Conservation (phyloP, 148 eudicot genomes). For the Polygonum maritimum region DNA sequence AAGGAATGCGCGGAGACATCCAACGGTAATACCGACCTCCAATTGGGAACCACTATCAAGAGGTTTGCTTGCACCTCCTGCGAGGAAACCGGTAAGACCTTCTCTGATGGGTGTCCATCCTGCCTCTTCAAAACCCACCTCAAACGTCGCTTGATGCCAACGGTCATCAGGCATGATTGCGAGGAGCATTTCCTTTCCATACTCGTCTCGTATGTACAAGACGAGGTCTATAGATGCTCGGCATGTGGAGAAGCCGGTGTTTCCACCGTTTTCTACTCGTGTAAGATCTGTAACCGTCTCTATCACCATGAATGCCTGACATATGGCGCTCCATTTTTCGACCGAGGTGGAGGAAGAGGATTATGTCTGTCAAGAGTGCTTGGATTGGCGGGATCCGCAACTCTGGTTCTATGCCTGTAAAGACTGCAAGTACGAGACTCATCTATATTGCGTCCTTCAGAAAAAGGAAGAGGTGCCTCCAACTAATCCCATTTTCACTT, state of each 20-base stretch:
- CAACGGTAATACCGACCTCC: background rate
- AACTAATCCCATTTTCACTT: background rate
- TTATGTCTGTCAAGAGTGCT: background rate
- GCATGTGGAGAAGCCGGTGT: background rate
- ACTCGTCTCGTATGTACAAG: background rate
- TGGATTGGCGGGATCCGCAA: background rate
- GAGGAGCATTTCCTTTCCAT: constrained; percentile 2
- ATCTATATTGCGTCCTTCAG: background rate
- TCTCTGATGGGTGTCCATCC: background rate
- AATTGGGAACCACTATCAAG: background rate
- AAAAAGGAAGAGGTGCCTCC: background rate
- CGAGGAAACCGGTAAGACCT: background rate
- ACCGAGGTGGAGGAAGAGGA: background rate
- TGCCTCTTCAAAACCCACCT: background rate
- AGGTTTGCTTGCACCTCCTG: background rate
- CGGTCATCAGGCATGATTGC: background rate
- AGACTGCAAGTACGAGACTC: background rate
- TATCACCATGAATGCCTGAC: background rate
- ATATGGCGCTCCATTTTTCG: background rate
- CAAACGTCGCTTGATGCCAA: background rate
- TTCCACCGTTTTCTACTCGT: background rate
- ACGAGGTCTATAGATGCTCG: background rate
- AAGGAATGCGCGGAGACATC: background rate
- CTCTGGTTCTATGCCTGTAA: background rate
- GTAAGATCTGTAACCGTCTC: background rate